Base-by-base conservation (phyloP, 306 rosid species). In the Canavalia gladiata region DNA sequence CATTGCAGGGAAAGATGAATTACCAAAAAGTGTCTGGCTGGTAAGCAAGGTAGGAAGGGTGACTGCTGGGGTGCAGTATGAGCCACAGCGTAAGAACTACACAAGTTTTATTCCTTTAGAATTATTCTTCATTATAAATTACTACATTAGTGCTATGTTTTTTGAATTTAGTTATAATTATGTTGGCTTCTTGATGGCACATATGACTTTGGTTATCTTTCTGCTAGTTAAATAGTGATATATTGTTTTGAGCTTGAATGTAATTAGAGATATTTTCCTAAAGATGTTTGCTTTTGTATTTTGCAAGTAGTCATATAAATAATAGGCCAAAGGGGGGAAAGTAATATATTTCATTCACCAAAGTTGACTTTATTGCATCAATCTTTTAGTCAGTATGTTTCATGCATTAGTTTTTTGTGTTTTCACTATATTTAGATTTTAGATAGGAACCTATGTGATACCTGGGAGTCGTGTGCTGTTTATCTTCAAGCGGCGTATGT, bases 41-140 rank as follows among this genome's bases (percentile, higher is more conserved):
- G 93, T 96, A 74, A 86, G 96, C 90, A 96, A 85, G 90, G 86
- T 92, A 72, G 97, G 99, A 83, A 92, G 94, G 86, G 82, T 93
- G 77, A 96, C 92, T 66, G 96, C 94, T 12, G 99, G 97, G 77
- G 92, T 96, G 87, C 98, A 90, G 83, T 95, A 86, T 59, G 99
- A 93, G 86, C 97, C 98, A 72, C 92, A 88, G 33, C 75, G 99
- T 93, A 87, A 89, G 98, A 79, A 60, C 82, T 81, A 49, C 57
- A 46, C 41, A 10, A 49, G 77, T 60, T 60, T 58, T 51, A 37
- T 45, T 75, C 68, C 65, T 75, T 72, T 69, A n/a, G 35, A 51
- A 76, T 55, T 12, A 39, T 66, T 68, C 7, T 54, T 13, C 13
- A 35, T 43, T 63, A 25, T 0, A 8, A 35, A 12, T 65, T 52